Percentiles rank a stretch among this genome's conserved stretches.
These are phyloP conservation scores for Onygenales sp. DNA, from an alignment of 2,329 filamentous ascomycete genomes.

Conservation along the genomic window DNA sequence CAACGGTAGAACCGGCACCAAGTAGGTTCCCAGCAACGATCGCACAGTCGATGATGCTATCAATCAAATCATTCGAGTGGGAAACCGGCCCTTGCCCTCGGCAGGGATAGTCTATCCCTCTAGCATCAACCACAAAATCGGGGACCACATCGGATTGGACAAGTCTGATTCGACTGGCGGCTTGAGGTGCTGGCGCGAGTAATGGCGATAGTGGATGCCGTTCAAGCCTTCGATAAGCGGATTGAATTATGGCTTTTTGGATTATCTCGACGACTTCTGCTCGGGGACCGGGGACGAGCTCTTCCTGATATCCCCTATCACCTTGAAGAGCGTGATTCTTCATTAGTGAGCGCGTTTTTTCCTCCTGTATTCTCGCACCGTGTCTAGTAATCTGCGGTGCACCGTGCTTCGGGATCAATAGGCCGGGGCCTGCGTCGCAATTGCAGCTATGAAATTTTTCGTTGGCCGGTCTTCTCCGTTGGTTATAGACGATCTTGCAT, in stretches of 20 bases:
- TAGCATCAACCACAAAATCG: conserved; percentile 12
- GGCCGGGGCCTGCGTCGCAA: conserved; percentile 11
- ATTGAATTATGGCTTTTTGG: conserved; percentile 17
- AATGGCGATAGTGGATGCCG: conserved; percentile 17
- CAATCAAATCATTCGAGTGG: conserved; percentile 5
- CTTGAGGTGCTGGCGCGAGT: neutral
- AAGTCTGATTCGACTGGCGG: too few species aligned
- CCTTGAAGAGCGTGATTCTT: neutral
- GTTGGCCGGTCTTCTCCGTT: conserved; percentile 6
- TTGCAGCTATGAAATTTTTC: conserved; percentile 8
- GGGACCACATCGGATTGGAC: conserved; percentile 2
- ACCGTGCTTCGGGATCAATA: conserved; percentile 8
- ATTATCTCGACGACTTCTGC: conserved; percentile 13
- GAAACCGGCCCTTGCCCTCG: conserved; percentile 25
- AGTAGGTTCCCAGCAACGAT: conserved; percentile 28
- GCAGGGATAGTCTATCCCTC: conserved; percentile 15
- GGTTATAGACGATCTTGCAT: conserved; percentile 11
- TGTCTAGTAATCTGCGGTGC: conserved; percentile 7
- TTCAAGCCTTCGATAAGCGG: conserved; percentile 22
- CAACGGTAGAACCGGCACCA: conserved; percentile 25
- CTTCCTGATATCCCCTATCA: neutral
- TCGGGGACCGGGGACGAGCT: neutral
- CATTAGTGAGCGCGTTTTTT: neutral
- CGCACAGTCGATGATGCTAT: conserved; percentile 21
- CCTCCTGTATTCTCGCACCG: conserved; percentile 5